phyloP scores from a whole-genome alignment of 768 basidiomycete genomes.

The Calocybe cyanea region DNA sequence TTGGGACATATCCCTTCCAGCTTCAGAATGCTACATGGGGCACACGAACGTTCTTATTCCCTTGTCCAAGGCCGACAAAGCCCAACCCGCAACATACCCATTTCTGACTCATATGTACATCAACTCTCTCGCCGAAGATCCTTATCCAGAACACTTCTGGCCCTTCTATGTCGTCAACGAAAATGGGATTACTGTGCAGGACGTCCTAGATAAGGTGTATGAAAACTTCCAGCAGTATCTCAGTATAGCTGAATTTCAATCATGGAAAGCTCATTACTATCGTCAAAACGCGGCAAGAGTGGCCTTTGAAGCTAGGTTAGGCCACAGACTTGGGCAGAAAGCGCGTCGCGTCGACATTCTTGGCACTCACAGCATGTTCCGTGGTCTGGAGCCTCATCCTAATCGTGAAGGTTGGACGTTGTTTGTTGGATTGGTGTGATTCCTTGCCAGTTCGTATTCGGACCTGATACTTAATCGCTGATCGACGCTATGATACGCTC shows the following conservation, averaged over 20 bases:
- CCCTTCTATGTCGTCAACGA: slow-evolving; percentile 46
- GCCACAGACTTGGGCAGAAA: slow-evolving; percentile 17
- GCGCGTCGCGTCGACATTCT: slow-evolving; percentile 44
- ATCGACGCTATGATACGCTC: no score
- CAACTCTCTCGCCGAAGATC: slow-evolving; percentile 48
- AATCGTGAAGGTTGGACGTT: slow-evolving; percentile 44
- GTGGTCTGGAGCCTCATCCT: slow-evolving; percentile 49
- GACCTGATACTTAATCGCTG: no score
- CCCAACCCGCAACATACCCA: slow-evolving; percentile 66
- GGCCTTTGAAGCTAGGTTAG: slow-evolving; percentile 25
- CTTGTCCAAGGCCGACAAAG: slow-evolving; percentile 30
- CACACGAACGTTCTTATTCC: slow-evolving; percentile 25
- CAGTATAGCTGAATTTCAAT: slow-evolving; percentile 29
- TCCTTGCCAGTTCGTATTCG: not conserved
- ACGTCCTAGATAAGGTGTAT: slow-evolving; percentile 47
- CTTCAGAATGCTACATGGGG: slow-evolving; percentile 25
- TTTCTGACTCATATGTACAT: slow-evolving; percentile 56
- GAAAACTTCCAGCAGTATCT: slow-evolving; percentile 40
- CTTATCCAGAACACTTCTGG: slow-evolving; percentile 49
- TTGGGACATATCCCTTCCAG: slow-evolving; percentile 42
- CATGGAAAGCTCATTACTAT: slow-evolving; percentile 23
- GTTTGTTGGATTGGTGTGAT: slow-evolving; percentile 18
- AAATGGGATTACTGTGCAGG: slow-evolving; percentile 43
- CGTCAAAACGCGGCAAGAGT: slow-evolving; percentile 28
- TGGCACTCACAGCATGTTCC: slow-evolving; percentile 43